Evolutionary conservation across 768 basidiomycete genomes (phyloP).

Genomic region (Fomitopsis pulvina): DNA sequence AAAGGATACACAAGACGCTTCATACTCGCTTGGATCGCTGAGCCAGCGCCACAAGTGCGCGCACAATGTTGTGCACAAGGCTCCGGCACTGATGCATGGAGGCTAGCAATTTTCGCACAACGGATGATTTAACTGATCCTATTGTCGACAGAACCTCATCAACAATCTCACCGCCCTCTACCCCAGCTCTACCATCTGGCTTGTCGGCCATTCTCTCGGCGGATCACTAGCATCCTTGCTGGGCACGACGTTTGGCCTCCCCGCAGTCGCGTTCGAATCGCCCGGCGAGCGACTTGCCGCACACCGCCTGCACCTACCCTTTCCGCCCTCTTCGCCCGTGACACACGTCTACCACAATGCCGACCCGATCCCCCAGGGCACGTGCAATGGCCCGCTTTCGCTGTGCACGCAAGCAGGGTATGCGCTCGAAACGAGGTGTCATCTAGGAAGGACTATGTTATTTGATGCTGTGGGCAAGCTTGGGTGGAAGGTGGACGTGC

Average conservation of each 20-base stretch:
- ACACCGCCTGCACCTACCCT: constrained; percentile 52
- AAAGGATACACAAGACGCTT: too few relatives aligned
- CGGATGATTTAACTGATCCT: too few relatives aligned
- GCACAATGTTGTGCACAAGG: too few relatives aligned
- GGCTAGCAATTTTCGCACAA: too few relatives aligned
- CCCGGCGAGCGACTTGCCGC: constrained; percentile 62
- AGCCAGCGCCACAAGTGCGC: too few relatives aligned
- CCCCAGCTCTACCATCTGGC: constrained; percentile 55
- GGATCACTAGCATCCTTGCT: constrained; percentile 59
- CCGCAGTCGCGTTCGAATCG: constrained; percentile 58
- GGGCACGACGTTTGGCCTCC: constrained; percentile 58
- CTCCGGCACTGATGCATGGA: too few relatives aligned
- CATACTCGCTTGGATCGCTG: too few relatives aligned
- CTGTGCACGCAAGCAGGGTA: constrained; percentile 60
- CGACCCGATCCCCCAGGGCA: constrained; percentile 61
- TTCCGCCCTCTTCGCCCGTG: constrained; percentile 35
- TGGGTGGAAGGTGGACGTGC: constrained; percentile 53
- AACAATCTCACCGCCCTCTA: constrained; percentile 51
- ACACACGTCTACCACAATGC: constrained; percentile 58
- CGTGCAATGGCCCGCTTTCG: constrained; percentile 44
- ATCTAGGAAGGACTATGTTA: constrained; percentile 54
- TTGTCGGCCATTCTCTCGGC: constrained; percentile 57
- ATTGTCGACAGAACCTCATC: constrained; percentile 38
- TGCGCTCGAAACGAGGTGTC: constrained; percentile 55
- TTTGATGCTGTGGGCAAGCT: constrained; percentile 63